These are phyloP conservation scores for Suillus cothurnatus DNA, from an alignment of 768 basidiomycete genomes.

Conservation along the genomic window DNA sequence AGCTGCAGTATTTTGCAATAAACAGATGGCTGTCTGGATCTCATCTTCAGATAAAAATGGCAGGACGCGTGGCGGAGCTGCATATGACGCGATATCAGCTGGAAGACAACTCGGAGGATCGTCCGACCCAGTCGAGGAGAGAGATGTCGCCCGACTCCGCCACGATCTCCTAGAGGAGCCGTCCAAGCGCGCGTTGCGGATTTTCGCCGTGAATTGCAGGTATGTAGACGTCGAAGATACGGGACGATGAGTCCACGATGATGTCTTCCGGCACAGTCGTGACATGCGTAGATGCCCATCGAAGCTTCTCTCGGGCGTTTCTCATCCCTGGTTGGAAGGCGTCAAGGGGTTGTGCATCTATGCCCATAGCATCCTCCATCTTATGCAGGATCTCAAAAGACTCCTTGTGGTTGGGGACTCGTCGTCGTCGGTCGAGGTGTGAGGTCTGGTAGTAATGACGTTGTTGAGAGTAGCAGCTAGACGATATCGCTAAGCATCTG, in stretches of 20 bases:
- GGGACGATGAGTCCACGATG: no score
- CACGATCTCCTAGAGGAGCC: not conserved
- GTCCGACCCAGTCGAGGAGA: not conserved
- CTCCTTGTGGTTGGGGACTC: not conserved
- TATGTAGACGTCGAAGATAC: no score
- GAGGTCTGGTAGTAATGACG: not conserved
- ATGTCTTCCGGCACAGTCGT: not conserved
- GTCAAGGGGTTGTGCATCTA: not conserved
- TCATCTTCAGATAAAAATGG: not conserved
- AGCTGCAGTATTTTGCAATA: not conserved
- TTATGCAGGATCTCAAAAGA: not conserved
- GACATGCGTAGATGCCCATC: not conserved
- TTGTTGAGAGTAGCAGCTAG: not conserved
- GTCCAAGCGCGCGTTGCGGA: no score
- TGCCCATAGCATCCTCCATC: not conserved
- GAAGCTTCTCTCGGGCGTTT: not conserved
- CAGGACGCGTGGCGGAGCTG: not conserved
- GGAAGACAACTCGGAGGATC: not conserved
- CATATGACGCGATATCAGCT: not conserved
- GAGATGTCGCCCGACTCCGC: not conserved
- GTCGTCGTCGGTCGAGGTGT: not conserved
- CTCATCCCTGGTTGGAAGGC: not conserved
- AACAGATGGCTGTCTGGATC: not conserved
- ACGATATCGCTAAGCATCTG: no score
- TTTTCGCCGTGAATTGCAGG: no score